A percentile compares a stretch with the other conserved stretches of the same genome.
Conservation (phyloP, 306 rosid genomes). For the Vigna hirtella region DNA sequence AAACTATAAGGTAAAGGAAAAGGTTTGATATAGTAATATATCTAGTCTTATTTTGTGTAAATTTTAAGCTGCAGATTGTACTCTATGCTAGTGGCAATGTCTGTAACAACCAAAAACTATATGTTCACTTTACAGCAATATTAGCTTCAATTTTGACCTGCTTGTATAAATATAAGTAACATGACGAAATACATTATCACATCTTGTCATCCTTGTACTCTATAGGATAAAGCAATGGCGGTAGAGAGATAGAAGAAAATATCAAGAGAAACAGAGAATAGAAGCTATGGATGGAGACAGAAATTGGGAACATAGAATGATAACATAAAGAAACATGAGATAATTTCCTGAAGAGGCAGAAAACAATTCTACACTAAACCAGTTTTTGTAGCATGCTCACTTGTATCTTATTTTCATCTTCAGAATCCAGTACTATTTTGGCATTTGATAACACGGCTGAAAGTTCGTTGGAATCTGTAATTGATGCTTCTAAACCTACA, state of each 20-base stretch:
- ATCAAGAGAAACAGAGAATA: background rate
- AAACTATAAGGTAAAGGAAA: slow-evolving; percentile 3
- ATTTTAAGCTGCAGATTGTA: slow-evolving; percentile 7
- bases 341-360: slow-evolving; percentile 25
- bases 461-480: slow-evolving; percentile 57
- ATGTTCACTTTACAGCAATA: background rate
- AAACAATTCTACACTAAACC: slow-evolving; percentile 6
- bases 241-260: background rate
- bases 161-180: slow-evolving; percentile 12
- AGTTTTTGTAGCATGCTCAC: slow-evolving; percentile 54
- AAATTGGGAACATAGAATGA: background rate
- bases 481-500: slow-evolving; percentile 82
- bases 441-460: slow-evolving; percentile 53
- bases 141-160: slow-evolving; percentile 14
- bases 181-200: slow-evolving; percentile 3
- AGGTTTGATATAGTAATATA: slow-evolving; percentile 22
- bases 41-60: slow-evolving; percentile 20
- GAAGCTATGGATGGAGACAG: background rate
- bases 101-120: slow-evolving; percentile 10
- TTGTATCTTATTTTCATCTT: slow-evolving; percentile 66
- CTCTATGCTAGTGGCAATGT: slow-evolving; percentile 7
- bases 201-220: background rate
- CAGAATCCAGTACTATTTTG: slow-evolving; percentile 62
- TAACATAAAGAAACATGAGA: background rate
- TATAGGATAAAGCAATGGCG: background rate